Conservation (phyloP, 306 rosid species). For the Delonix regia region DNA sequence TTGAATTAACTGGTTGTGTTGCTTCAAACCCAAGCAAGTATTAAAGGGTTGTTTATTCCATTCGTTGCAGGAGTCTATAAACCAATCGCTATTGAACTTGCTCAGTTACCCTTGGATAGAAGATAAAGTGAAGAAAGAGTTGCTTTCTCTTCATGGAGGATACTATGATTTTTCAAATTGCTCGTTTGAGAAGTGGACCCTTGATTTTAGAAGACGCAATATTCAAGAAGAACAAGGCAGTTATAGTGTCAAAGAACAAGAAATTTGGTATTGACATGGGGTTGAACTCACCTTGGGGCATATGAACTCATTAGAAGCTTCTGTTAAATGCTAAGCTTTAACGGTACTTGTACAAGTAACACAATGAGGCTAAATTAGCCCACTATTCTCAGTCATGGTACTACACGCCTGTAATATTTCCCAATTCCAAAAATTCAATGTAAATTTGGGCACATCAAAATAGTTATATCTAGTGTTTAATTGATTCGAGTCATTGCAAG, state of each 20-base stretch:
- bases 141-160: slow-evolving; percentile 77
- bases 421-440: neutral
- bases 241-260: slow-evolving; percentile 53
- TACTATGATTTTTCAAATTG: slow-evolving; percentile 74
- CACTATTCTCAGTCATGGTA: neutral
- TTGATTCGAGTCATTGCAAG: too few relatives aligned
- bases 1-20: too few relatives aligned
- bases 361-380: neutral
- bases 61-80: slow-evolving; percentile 74
- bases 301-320: neutral
- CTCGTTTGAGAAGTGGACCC: slow-evolving; percentile 89
- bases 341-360: neutral
- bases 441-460: neutral
- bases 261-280: slow-evolving; percentile 55
- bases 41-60: neutral
- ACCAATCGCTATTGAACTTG: slow-evolving; percentile 73
- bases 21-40: too few relatives aligned
- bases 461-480: too few relatives aligned
- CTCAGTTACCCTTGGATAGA: slow-evolving; percentile 85
- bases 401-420: neutral
- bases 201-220: slow-evolving; percentile 52
- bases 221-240: slow-evolving; percentile 12
- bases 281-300: neutral
- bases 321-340: too few relatives aligned
- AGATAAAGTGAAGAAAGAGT: slow-evolving; percentile 59